Evolutionary conservation across 75 land plant species (phyloP).

Genomic region (Pinus tabuliformis): DNA sequence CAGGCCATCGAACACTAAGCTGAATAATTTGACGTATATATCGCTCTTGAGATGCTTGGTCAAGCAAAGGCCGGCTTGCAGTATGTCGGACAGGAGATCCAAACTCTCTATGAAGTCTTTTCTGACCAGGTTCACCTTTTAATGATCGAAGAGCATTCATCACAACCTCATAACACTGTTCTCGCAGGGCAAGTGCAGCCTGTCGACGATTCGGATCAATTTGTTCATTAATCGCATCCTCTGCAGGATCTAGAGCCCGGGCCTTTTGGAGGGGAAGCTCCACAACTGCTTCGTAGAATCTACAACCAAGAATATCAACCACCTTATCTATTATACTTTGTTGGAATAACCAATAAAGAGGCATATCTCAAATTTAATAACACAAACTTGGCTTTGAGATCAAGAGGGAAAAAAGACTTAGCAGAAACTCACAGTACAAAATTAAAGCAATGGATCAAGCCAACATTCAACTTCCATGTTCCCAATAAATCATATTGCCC

Average conservation of each 20-base stretch:
- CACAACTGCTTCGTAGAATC: conserved; percentile 99
- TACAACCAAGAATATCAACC: conserved; percentile 17
- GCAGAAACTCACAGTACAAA: neutral
- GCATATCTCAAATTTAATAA: neutral
- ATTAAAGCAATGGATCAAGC: neutral
- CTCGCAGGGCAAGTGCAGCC: conserved; percentile 53
- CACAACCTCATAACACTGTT: conserved; percentile 87
- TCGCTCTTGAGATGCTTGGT: conserved; percentile 59
- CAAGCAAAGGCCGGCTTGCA: conserved; percentile 34
- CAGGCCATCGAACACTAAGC: conserved; percentile 87
- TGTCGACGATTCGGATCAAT: conserved; percentile 63
- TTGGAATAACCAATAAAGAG: neutral
- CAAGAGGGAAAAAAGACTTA: neutral
- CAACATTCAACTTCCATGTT: neutral
- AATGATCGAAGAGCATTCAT: conserved; percentile 76
- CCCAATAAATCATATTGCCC: neutral
- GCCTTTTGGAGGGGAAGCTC: conserved; percentile 92
- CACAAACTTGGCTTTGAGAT: neutral
- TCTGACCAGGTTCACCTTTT: conserved; percentile 44
- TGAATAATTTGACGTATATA: conserved; percentile 95
- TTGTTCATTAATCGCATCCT: conserved; percentile 85
- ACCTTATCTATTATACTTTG: neutral
- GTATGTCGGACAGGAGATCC: conserved; percentile 37
- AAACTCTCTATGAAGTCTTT: conserved; percentile 33
- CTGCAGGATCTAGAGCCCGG: conserved; percentile 80